phyloP scores from a whole-genome alignment of 805 yeast species.

The Naumovozyma castellii region DNA sequence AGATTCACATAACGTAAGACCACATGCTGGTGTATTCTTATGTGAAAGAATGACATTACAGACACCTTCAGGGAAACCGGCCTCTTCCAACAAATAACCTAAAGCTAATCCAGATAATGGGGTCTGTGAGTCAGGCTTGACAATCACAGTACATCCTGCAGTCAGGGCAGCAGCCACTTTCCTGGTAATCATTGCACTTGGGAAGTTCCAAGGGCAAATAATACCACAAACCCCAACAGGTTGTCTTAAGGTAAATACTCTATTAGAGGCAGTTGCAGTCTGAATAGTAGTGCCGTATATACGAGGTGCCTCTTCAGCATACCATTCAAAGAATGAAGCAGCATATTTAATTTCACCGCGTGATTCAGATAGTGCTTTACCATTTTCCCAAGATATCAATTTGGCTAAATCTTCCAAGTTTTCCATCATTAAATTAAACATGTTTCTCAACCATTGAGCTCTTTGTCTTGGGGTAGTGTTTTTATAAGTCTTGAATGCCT shows the following conservation, averaged over 20 bases:
- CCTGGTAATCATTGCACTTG: constrained; percentile 57
- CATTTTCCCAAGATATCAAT: constrained; percentile 51
- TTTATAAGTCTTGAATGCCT: constrained; percentile 38
- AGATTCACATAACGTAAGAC: constrained; percentile 42
- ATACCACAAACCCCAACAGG: constrained; percentile 58
- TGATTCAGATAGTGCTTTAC: constrained; percentile 47
- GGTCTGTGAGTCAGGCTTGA: constrained; percentile 55
- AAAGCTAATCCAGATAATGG: constrained; percentile 53
- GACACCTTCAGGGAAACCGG: constrained; percentile 53
- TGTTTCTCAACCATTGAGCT: constrained; percentile 40
- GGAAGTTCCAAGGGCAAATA: constrained; percentile 62
- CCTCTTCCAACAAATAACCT: constrained; percentile 44
- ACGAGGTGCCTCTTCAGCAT: constrained; percentile 55
- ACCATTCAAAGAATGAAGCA: constrained; percentile 83
- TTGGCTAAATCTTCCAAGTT: constrained; percentile 49
- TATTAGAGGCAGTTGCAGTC: constrained; percentile 41
- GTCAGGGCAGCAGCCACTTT: constrained; percentile 58
- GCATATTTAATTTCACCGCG: constrained; percentile 49
- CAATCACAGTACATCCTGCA: constrained; percentile 52
- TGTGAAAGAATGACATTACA: constrained; percentile 44
- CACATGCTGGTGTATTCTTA: constrained; percentile 44
- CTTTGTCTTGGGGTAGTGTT: constrained; percentile 43
- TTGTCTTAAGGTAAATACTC: constrained; percentile 45
- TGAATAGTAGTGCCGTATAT: constrained; percentile 49
- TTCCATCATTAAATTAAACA: constrained; percentile 43